Conservation (phyloP, 306 rosid genomes). For the Trifolium pratense region DNA sequence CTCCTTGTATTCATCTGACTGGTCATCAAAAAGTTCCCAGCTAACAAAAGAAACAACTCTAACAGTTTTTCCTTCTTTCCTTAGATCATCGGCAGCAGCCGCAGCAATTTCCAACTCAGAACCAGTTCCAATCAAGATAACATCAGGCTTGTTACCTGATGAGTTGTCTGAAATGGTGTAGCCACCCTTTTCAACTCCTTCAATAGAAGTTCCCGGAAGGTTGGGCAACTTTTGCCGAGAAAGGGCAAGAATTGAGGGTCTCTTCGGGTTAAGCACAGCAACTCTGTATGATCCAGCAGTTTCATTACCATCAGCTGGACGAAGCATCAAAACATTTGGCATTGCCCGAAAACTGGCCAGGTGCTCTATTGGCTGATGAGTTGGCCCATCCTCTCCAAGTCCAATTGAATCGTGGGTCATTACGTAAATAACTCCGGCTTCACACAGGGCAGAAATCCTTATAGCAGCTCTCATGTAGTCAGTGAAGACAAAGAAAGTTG, state of each 20-base stretch:
- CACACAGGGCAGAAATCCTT: constrained; percentile 85
- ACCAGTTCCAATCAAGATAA: constrained; percentile 91
- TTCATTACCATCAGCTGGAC: constrained; percentile 99
- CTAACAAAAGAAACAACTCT: constrained; percentile 91
- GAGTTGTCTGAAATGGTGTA: constrained; percentile 87
- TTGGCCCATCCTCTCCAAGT: constrained; percentile 99
- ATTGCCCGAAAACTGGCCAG: constrained; percentile 98
- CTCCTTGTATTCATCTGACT: constrained; percentile 92
- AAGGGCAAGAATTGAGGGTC: constrained; percentile 94
- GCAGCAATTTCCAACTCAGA: constrained; percentile 95
- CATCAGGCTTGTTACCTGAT: constrained; percentile 88
- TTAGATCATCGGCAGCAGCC: constrained; percentile 83
- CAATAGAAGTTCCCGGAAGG: constrained; percentile 84
- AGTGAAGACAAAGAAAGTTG: constrained; percentile 98
- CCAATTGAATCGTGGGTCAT: constrained; percentile 99
- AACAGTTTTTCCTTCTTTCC: constrained; percentile 90
- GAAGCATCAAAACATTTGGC: constrained; percentile 96
- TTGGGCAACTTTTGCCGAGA: constrained; percentile 89
- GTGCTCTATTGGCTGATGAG: constrained; percentile 99
- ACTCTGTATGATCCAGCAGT: constrained; percentile 96
- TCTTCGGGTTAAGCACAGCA: constrained; percentile 77
- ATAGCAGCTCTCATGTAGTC: constrained; percentile 99
- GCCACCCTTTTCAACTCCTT: constrained; percentile 96
- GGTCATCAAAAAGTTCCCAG: constrained; percentile 96
- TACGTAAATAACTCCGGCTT: constrained; percentile 86